These are phyloP conservation scores for Pyrenophora graminea DNA, from an alignment of 2,329 filamentous ascomycete species.

Conservation along the genomic window DNA sequence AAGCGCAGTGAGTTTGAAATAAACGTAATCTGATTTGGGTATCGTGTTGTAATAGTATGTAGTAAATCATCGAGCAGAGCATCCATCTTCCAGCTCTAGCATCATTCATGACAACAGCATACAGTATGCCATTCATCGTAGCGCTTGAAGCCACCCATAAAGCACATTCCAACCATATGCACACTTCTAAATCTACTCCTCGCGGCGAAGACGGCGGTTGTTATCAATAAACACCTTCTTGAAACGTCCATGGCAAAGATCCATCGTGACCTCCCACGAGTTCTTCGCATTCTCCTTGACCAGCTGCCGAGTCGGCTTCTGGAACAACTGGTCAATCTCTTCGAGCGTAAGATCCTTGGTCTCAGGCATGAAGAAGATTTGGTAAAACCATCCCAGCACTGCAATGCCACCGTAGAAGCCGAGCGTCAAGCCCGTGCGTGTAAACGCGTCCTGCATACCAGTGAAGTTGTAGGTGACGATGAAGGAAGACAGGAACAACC, in stretches of 20 bases:
- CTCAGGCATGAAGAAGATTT: constrained; percentile 76
- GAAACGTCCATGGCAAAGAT: constrained; percentile 51
- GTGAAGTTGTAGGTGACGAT: constrained; percentile 77
- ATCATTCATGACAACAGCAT: too few species aligned
- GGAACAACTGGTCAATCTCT: constrained; percentile 72
- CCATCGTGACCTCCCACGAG: constrained; percentile 50
- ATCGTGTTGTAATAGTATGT: too few species aligned
- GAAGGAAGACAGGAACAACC: constrained; percentile 72
- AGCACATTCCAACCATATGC: too few species aligned
- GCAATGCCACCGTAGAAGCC: constrained; percentile 78
- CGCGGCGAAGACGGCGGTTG: constrained; percentile 22
- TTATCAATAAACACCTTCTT: constrained; percentile 54
- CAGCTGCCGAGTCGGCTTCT: constrained; percentile 64
- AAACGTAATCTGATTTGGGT: too few species aligned
- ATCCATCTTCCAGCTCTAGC: too few species aligned
- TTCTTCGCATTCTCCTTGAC: constrained; percentile 55
- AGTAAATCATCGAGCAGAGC: too few species aligned
- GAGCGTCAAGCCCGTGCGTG: constrained; percentile 65
- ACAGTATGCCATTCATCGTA: too few species aligned
- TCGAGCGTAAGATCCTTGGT: constrained; percentile 71
- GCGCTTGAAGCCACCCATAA: too few species aligned
- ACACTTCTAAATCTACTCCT: constrained; percentile 5
- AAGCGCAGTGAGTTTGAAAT: too few species aligned
- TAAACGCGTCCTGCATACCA: constrained; percentile 71
- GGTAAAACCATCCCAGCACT: constrained; percentile 71